phyloP scores from a whole-genome alignment of 306 rosid genomes.

The Phaseolus lunatus region DNA sequence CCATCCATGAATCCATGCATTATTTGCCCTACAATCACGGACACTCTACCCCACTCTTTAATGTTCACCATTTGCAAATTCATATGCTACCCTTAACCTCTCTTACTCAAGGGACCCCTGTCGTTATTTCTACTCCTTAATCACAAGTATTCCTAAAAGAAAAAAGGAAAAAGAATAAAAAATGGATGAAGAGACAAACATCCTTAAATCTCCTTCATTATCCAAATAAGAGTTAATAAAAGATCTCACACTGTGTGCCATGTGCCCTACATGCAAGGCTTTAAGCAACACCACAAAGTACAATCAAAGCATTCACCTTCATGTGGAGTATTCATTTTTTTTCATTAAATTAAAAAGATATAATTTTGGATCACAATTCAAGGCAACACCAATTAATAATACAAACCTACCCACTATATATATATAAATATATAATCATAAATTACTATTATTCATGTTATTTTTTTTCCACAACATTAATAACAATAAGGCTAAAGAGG shows the following conservation, averaged over 20 bases:
- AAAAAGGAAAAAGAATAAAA: not conserved
- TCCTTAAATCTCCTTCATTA: not conserved
- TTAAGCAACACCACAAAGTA: conserved; percentile 1
- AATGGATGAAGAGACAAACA: conserved; percentile 31
- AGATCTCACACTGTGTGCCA: conserved; percentile 8
- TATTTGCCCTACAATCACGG: conserved; percentile 45
- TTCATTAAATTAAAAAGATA: not conserved
- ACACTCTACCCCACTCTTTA: conserved; percentile 21
- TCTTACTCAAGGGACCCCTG: too few species aligned
- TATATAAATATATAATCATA: not conserved
- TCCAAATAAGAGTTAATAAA: not conserved
- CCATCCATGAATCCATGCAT: conserved; percentile 19
- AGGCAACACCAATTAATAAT: not conserved
- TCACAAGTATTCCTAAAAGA: too few species aligned
- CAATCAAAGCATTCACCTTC: too few species aligned
- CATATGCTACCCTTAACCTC: too few species aligned
- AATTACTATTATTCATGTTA: not conserved
- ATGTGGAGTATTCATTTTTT: too few species aligned
- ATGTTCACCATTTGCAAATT: not conserved
- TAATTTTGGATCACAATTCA: conserved; percentile 9
- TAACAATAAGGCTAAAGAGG: conserved; percentile 41
- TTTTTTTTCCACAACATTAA: not conserved
- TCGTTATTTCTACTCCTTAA: too few species aligned
- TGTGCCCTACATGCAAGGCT: conserved; percentile 48
- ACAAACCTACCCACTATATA: not conserved